Evolutionary conservation across 179 eudicot species (phyloP).

Genomic region (Silene vulgaris): DNA sequence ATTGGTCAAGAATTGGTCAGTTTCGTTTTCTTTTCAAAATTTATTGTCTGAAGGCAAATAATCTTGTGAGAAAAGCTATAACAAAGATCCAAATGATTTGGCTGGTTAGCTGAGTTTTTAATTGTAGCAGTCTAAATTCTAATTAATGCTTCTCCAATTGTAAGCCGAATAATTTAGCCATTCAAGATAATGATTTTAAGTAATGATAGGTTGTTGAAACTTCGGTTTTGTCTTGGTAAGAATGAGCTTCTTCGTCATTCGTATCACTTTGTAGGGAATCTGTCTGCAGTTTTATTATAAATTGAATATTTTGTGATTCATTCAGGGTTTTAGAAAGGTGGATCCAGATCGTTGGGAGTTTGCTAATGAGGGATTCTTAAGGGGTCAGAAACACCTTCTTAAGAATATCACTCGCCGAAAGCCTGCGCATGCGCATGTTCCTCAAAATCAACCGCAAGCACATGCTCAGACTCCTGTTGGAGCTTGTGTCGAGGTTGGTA

Average conservation of each 20-base stretch:
- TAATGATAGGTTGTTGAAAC: conserved; percentile 12
- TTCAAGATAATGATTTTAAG: conserved; percentile 15
- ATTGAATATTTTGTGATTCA: conserved; percentile 18
- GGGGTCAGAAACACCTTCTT: conserved; percentile 79
- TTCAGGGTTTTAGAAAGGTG: conserved; percentile 81
- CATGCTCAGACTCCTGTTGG: conserved; percentile 47
- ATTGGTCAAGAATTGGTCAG: too few relatives aligned
- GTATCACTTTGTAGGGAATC: neutral
- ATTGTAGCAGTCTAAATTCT: conserved; percentile 21
- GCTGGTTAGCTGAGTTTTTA: conserved; percentile 9
- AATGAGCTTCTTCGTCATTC: neutral
- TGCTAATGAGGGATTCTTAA: conserved; percentile 78
- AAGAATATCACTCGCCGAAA: conserved; percentile 55
- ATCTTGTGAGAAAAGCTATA: too few relatives aligned
- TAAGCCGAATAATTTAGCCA: conserved; percentile 13
- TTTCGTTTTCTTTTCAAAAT: neutral
- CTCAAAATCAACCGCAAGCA: conserved; percentile 48
- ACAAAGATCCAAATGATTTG: conserved; percentile 10
- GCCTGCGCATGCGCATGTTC: conserved; percentile 54
- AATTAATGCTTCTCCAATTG: conserved; percentile 18
- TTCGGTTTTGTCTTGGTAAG: conserved; percentile 13
- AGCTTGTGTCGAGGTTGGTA: conserved; percentile 84
- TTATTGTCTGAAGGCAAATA: neutral
- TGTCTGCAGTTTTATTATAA: neutral
- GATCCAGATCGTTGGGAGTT: conserved; percentile 95